phyloP scores from a whole-genome alignment of 305 asterid genomes.

The Rubia balearica region DNA sequence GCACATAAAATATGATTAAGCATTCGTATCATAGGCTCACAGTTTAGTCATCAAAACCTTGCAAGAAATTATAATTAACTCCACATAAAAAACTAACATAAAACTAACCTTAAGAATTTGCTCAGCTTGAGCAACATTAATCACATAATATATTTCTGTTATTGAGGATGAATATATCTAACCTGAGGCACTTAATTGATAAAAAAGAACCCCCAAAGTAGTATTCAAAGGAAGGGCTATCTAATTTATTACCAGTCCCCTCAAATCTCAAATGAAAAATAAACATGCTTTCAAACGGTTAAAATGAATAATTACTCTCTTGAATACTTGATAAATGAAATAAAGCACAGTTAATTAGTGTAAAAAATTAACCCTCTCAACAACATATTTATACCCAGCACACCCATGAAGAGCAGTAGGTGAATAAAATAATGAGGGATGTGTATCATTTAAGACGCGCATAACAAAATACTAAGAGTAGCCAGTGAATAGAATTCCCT shows the following conservation, averaged over 20 bases:
- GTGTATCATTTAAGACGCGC: neutral
- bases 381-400: neutral
- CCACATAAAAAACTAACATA: neutral
- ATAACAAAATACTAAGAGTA: neutral
- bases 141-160: neutral
- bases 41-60: neutral
- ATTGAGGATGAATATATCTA: neutral
- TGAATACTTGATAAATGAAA: neutral
- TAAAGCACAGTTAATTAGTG: neutral
- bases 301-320: neutral
- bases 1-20: slow-evolving; percentile 18
- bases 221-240: neutral
- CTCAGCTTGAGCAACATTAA: no score
- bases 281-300: neutral
- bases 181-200: neutral
- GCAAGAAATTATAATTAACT: neutral
- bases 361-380: neutral
- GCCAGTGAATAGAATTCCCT: neutral
- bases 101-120: neutral
- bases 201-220: neutral
- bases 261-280: neutral
- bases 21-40: neutral
- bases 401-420: neutral
- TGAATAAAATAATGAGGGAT: neutral
- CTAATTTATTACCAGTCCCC: neutral